Evolutionary conservation across 495 filamentous ascomycete species (phyloP).

Genomic region (Lophium mytilinum): DNA sequence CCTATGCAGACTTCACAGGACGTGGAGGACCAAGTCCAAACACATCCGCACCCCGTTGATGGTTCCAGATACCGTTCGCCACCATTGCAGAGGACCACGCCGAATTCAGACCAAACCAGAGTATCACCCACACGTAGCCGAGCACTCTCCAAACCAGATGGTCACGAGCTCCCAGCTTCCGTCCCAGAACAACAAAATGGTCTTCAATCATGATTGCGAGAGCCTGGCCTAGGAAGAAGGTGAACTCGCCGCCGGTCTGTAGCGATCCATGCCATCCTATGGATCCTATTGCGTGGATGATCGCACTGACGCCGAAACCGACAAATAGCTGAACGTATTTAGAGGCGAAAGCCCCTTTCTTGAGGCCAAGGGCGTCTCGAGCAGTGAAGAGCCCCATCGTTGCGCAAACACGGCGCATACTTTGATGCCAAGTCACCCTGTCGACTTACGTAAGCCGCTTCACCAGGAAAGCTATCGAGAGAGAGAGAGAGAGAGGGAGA

Average conservation of each 20-base stretch:
- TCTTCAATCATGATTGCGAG: slow-evolving; percentile 10
- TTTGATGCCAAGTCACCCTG: slow-evolving; percentile 9
- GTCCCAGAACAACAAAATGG: slow-evolving; percentile 8
- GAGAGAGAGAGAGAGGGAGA: not conserved
- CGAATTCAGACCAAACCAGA: slow-evolving; percentile 5
- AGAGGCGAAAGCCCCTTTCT: slow-evolving; percentile 10
- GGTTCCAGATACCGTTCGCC: slow-evolving; percentile 1
- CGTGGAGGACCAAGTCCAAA: slow-evolving; percentile 5
- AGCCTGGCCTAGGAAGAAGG: slow-evolving; percentile 6
- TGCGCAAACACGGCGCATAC: not conserved
- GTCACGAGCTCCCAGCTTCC: slow-evolving; percentile 1
- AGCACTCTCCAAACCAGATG: not conserved
- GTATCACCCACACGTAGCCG: slow-evolving; percentile 7
- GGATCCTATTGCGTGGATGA: not conserved
- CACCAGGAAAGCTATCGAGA: not conserved
- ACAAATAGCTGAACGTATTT: slow-evolving; percentile 15
- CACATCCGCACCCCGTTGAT: not conserved
- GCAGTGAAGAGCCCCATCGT: slow-evolving; percentile 1
- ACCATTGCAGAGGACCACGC: not conserved
- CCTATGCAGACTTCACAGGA: too few species aligned
- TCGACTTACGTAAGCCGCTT: not conserved
- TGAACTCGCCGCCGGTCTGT: not conserved
- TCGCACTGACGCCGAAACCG: slow-evolving; percentile 2
- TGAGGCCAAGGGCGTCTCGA: slow-evolving; percentile 6
- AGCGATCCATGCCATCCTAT: too few species aligned